Conservation (phyloP, 2,329 filamentous ascomycete species). For the Pyrenophora seminiperda region DNA sequence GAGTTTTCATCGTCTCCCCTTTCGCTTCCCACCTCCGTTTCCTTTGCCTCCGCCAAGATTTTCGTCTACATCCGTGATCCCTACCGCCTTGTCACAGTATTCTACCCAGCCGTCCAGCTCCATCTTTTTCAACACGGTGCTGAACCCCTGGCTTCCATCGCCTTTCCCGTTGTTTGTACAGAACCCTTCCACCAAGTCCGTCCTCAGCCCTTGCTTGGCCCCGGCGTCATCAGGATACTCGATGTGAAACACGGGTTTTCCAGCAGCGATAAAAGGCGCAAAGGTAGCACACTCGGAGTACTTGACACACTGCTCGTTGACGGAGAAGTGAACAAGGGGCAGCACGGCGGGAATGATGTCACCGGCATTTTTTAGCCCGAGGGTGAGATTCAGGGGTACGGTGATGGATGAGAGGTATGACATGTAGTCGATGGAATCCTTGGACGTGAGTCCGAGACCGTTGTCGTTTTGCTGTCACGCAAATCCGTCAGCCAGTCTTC, state of each 20-base stretch:
- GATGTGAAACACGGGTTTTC: conserved; percentile 74
- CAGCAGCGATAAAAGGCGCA: conserved; percentile 61
- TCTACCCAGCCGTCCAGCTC: conserved; percentile 66
- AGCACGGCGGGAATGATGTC: conserved; percentile 61
- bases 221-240: conserved; percentile 66
- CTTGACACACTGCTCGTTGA: conserved; percentile 72
- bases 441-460: conserved; percentile 62
- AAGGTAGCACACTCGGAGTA: conserved; percentile 65
- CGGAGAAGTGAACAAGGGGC: conserved; percentile 64
- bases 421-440: conserved; percentile 64
- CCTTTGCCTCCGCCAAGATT: conserved; percentile 5
- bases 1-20: too few relatives aligned
- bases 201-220: conserved; percentile 37
- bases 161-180: conserved; percentile 51
- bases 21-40: too few relatives aligned
- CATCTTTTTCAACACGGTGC: conserved; percentile 70
- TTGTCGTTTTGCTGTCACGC: conserved; percentile 59
- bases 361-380: conserved; percentile 72
- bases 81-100: conserved; percentile 54
- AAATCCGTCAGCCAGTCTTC: neutral
- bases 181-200: conserved; percentile 37
- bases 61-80: conserved; percentile 29
- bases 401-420: conserved; percentile 64
- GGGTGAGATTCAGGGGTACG: conserved; percentile 59
- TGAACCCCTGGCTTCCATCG: conserved; percentile 58